Conservation (phyloP, 805 yeast species). For the Metschnikowia picachoensis region DNA sequence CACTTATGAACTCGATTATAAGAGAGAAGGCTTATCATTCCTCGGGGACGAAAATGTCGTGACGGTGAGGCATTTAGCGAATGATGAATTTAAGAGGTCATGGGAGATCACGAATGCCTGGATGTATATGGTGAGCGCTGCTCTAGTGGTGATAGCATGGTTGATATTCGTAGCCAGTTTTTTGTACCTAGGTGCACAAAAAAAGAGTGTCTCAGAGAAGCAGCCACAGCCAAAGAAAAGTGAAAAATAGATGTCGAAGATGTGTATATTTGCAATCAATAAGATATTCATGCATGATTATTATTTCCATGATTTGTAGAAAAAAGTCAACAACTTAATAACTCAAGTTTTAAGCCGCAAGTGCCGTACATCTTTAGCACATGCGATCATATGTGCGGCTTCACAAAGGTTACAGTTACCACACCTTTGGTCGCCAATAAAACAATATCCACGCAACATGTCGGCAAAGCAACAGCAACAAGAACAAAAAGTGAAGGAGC, state of each 20-base stretch:
- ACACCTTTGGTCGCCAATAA: background rate
- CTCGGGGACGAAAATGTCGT: constrained; percentile 64
- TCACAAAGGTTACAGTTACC: background rate
- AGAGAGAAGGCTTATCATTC: constrained; percentile 70
- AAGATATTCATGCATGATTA: too few species aligned
- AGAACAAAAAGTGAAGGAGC: constrained; percentile 37
- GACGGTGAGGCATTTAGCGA: constrained; percentile 89
- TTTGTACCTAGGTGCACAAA: constrained; percentile 35
- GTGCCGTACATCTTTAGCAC: constrained; percentile 2
- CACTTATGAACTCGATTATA: constrained; percentile 75
- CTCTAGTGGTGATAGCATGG: constrained; percentile 72
- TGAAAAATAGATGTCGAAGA: background rate
- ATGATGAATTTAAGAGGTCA: constrained; percentile 89
- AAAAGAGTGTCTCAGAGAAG: constrained; percentile 1
- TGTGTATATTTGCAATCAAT: too few species aligned
- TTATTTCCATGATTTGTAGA: background rate
- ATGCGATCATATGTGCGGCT: background rate
- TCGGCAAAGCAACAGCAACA: constrained; percentile 17
- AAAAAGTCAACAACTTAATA: background rate
- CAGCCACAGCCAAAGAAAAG: background rate
- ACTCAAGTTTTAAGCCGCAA: background rate
- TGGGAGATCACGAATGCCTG: constrained; percentile 93
- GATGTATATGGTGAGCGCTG: constrained; percentile 77
- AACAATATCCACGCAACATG: constrained; percentile 6
- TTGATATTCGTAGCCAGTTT: constrained; percentile 67